phyloP scores from a whole-genome alignment of 2,329 filamentous ascomycete species.

The Ceratocystis colombiana region DNA sequence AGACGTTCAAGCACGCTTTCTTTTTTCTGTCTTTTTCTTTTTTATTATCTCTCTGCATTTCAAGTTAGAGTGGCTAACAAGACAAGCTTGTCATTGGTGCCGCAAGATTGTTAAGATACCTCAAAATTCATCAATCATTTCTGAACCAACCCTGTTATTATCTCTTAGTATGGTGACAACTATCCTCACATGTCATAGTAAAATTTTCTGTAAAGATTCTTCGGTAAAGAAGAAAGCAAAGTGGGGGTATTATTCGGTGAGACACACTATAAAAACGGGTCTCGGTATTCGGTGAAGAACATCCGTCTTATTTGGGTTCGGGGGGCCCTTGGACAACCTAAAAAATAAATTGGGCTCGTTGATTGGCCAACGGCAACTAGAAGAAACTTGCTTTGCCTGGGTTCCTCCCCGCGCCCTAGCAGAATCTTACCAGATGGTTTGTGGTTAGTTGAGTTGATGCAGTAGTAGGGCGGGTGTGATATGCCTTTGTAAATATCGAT shows the following conservation, averaged over 20 bases:
- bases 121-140: conserved; percentile 5
- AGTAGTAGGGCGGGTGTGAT: no score
- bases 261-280: background rate
- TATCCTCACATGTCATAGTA: background rate
- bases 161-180: background rate
- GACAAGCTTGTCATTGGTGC: background rate
- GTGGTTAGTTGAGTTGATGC: no score
- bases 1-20: background rate
- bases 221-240: background rate
- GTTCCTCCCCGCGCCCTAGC: background rate
- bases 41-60: background rate
- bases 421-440: background rate
- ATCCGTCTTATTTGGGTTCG: background rate
- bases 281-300: background rate
- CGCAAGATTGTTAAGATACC: background rate
- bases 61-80: background rate
- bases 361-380: background rate
- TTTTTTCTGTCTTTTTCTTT: background rate
- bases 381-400: background rate
- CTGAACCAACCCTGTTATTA: background rate
- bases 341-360: background rate
- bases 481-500: no score
- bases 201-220: background rate
- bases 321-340: background rate
- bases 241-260: background rate